Percentiles rank a stretch among this genome's conserved stretches.
Evolutionary conservation across 257 asterid species (phyloP).

Genomic region (Solanum bukasovii): DNA sequence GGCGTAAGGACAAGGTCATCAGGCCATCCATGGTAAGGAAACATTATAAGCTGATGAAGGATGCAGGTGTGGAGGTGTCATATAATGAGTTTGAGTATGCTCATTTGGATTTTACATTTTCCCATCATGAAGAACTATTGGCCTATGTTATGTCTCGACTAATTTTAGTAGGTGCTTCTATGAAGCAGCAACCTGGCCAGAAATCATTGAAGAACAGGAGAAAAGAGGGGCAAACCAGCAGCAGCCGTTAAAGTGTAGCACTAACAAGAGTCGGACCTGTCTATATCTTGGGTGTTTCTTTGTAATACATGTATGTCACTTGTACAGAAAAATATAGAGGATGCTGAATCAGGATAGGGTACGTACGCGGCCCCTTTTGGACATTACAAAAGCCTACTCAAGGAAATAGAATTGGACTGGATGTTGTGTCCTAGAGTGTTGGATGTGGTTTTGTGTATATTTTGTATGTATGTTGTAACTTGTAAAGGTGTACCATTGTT

Average conservation of each 20-base stretch:
- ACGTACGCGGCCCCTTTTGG: background rate
- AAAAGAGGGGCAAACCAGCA: slow-evolving; percentile 1
- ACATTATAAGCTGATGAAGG: slow-evolving; percentile 78
- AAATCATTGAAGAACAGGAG: slow-evolving; percentile 19
- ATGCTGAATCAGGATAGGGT: background rate
- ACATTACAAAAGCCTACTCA: background rate
- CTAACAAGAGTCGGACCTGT: background rate
- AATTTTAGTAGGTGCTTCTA: slow-evolving; percentile 47
- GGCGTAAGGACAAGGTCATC: slow-evolving; percentile 73
- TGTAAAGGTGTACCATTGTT: background rate
- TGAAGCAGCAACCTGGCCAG: slow-evolving; percentile 16
- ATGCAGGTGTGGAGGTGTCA: slow-evolving; percentile 62
- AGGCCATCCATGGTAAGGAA: slow-evolving; percentile 79
- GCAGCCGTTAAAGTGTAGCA: background rate
- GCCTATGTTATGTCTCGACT: slow-evolving; percentile 85
- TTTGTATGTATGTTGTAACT: background rate
- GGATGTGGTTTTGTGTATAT: background rate
- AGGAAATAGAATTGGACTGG: background rate
- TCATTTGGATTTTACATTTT: slow-evolving; percentile 89
- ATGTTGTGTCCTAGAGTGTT: background rate
- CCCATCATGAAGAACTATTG: slow-evolving; percentile 79
- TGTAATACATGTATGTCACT: background rate
- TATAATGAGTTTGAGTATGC: slow-evolving; percentile 93
- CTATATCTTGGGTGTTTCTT: background rate
- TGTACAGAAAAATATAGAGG: background rate